Evolutionary conservation across 2,329 filamentous ascomycete species (phyloP).

Genomic region (Fusarium bulbicola): DNA sequence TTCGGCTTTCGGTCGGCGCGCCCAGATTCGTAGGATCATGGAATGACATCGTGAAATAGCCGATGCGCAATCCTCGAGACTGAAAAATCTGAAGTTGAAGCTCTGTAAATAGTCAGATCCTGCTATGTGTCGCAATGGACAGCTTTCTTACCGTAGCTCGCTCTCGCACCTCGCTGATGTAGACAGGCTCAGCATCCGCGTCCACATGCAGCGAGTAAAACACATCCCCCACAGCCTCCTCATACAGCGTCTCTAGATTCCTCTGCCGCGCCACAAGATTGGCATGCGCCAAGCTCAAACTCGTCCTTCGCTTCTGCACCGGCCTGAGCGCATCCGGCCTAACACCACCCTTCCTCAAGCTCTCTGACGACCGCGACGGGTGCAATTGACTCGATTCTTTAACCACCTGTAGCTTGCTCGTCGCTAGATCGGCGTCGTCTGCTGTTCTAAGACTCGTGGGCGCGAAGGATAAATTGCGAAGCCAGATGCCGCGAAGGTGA

Average conservation of each 20-base stretch:
- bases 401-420: conserved; percentile 69
- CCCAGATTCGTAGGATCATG: conserved; percentile 79
- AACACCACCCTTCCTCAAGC: conserved; percentile 50
- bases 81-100: conserved; percentile 88
- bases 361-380: conserved; percentile 65
- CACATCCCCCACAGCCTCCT: conserved; percentile 79
- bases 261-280: conserved; percentile 70
- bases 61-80: conserved; percentile 72
- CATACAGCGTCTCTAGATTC: conserved; percentile 77
- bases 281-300: conserved; percentile 58
- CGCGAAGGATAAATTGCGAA: conserved; percentile 84
- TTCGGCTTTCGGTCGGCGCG: conserved; percentile 60
- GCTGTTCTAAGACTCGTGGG: conserved; percentile 70
- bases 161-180: conserved; percentile 84
- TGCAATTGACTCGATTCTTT: conserved; percentile 60
- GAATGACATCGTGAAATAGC: conserved; percentile 71
- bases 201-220: conserved; percentile 87
- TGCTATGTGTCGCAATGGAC: background rate
- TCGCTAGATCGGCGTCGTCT: conserved; percentile 80
- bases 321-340: conserved; percentile 51
- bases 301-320: conserved; percentile 54
- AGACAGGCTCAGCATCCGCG: conserved; percentile 76
- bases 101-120: conserved; percentile 60
- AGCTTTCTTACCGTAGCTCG: conserved; percentile 70
- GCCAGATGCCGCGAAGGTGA: conserved; percentile 85